Evolutionary conservation across 345 rosid genomes (phyloP), one percentile per base, ranked within the genome.

Genomic region (Syzygium aqueum): DNA sequence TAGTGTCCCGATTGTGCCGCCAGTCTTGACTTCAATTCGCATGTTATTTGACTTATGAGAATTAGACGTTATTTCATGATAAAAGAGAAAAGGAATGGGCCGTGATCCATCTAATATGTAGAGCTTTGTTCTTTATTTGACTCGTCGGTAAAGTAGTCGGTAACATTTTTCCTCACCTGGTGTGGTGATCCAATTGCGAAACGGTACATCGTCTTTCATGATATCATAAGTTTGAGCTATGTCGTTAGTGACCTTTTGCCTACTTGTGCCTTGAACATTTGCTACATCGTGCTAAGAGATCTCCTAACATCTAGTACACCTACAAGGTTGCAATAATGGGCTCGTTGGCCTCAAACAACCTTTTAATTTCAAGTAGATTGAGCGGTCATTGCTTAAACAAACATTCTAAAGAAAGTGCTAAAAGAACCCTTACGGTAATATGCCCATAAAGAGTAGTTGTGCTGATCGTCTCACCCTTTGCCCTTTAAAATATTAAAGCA

Each of bases 1-100:
- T 57, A 10, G 3, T 5, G 5, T 59, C 65, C 65, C 15, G 0
- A 27, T 1, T 0, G 30, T 25, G 1, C 16, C 0, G 4, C 7
- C 65, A 1, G 3, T 27, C 27, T 59, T 59, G 65, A 59, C 65
- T 59, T 59, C 27, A 27, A 14, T 59, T 11, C 14, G 12, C 65
- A 5, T 59, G 28, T 11, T 25, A 57, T 57, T 13, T 25, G 4
- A 57, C 28, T 57, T 57, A 59, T 3, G 0, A 59, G 6, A 27
- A 11, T 0, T 59, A 59, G 7, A 50, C 3, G 7, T 0, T 57
- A 25, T 25, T 25, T 25, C 7, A 27, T 59, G 65, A 59, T 59
- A 5, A 27, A 25, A 27, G 2, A 59, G 30, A 28, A 59, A 59
- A 59, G 27, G 7, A 5, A 59, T 59, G 65, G 65, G 65, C 27